Base-by-base conservation (phyloP, 768 basidiomycete genomes). In the Agaricus subrufescens region DNA sequence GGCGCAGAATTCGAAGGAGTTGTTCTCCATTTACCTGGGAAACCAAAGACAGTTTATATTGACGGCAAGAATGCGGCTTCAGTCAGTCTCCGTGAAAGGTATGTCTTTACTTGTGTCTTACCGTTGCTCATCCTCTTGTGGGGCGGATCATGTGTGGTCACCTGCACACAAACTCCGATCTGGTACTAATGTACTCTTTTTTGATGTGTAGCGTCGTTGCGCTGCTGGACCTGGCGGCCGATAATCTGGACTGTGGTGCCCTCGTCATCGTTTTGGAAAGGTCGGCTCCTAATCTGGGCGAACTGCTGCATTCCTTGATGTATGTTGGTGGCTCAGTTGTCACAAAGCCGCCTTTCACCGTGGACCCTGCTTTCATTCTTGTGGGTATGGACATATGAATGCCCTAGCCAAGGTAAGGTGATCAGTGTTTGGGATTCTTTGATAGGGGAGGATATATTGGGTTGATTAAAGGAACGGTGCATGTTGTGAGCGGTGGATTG, bases 241-340 rank as follows among this genome's bases (percentile, higher is more conserved):
- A 94, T 70, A 84, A 80, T 55, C 77, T 95, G 43, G 79, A 79
- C 62, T 93, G 91, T 69, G 80, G 81, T 42, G 84, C 87, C 15
- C 79, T 95, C 43, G 80, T 94, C 58, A 91, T 95, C 61, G 87
- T 80, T 38, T 75, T 95, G 54, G 89, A 91, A 69, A 82, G 87
- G 62, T 77, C 84, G 0, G 87, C 85, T 42, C 80, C 83, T 15
- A 81, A 79, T 53, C 77, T 94, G 53, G 81, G 86, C 62, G 82
- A 84, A 64, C 75, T 94, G 55, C 75, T 95, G 38, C 94, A 95
- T 66, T 88, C 93, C 49, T 78, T 95, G 60, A 91, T 95, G 89
- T 95, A 95, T 71, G 89, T 94, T 51, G 92, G 92, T 60, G 93
- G 90, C 54, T 82, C 80, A 49, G 87, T 95, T 52, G 85, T 95